phyloP scores from a whole-genome alignment of 495 filamentous ascomycete genomes.

The Podospora sp. region DNA sequence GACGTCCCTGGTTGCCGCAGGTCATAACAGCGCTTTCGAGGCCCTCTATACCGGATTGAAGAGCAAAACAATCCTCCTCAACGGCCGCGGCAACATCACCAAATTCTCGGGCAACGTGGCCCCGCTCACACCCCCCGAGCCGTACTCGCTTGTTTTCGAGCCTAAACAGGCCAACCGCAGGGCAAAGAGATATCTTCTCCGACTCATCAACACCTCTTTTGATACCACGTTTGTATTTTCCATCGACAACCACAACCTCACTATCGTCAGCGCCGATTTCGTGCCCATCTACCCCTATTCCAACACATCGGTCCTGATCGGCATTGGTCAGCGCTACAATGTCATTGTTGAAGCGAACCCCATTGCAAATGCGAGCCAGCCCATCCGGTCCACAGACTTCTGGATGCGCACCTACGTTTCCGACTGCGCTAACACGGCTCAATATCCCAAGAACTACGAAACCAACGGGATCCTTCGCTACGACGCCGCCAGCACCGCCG shows the following conservation, averaged over 20 bases:
- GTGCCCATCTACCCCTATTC: constrained; percentile 52
- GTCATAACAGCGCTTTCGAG: constrained; percentile 20
- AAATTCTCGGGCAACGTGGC: constrained; percentile 4
- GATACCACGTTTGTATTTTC: constrained; percentile 32
- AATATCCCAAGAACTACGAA: constrained; percentile 41
- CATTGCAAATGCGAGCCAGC: constrained; percentile 51
- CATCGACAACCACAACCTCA: constrained; percentile 53
- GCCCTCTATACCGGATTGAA: background rate
- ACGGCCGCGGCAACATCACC: constrained; percentile 41
- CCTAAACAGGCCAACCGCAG: constrained; percentile 15
- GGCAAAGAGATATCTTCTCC: constrained; percentile 49
- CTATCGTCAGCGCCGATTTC: constrained; percentile 50
- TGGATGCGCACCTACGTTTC: constrained; percentile 25
- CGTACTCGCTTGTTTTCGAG: constrained; percentile 15
- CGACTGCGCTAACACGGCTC: constrained; percentile 24
- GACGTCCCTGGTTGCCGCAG: background rate
- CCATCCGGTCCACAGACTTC: constrained; percentile 46
- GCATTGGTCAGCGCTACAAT: constrained; percentile 68
- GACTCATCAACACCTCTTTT: constrained; percentile 53
- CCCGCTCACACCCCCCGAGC: background rate
- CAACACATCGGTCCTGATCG: constrained; percentile 48
- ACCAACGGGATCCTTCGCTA: constrained; percentile 38
- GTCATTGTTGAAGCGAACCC: constrained; percentile 64
- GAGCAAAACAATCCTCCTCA: constrained; percentile 28
- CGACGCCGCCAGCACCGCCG: constrained; percentile 16